These are phyloP conservation scores for Parietaria judaica DNA, from an alignment of 306 rosid genomes.

Conservation along the genomic window DNA sequence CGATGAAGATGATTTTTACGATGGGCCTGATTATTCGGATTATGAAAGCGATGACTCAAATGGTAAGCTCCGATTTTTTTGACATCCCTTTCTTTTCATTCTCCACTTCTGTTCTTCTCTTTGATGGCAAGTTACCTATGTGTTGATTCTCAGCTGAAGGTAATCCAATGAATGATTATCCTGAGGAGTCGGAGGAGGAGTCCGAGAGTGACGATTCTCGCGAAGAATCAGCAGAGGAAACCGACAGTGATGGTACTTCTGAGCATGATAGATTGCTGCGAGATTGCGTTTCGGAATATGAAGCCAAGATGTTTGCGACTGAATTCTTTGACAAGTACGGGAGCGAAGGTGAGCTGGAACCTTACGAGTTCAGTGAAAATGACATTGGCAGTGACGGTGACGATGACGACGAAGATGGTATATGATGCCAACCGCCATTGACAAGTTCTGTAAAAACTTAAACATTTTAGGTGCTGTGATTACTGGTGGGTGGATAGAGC, in stretches of 20 bases:
- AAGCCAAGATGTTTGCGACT: conserved; percentile 30
- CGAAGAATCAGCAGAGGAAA: conserved; percentile 32
- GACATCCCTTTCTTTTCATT: not conserved
- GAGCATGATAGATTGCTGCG: conserved; percentile 22
- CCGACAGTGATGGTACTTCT: conserved; percentile 20
- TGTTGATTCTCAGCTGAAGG: conserved; percentile 30
- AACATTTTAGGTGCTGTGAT: not conserved
- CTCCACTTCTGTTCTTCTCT: not conserved
- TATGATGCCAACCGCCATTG: too few relatives aligned
- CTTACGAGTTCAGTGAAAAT: not conserved
- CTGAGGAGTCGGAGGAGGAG: conserved; percentile 60
- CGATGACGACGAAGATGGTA: conserved; percentile 7
- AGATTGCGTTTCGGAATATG: conserved; percentile 10
- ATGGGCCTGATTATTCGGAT: conserved; percentile 60
- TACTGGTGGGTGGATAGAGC: not conserved
- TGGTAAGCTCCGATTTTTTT: conserved; percentile 36
- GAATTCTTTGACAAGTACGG: conserved; percentile 23
- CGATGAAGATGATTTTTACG: conserved; percentile 63
- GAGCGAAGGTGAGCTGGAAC: conserved; percentile 5
- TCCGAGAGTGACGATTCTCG: conserved; percentile 38
- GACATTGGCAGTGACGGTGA: conserved; percentile 2
- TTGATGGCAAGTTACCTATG: not conserved
- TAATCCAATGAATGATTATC: conserved; percentile 72
- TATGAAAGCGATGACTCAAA: conserved; percentile 73
- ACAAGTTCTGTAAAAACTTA: not conserved